Base-by-base conservation (phyloP, 176 grass and related monocot genomes). In the Lolium multiflorum region DNA sequence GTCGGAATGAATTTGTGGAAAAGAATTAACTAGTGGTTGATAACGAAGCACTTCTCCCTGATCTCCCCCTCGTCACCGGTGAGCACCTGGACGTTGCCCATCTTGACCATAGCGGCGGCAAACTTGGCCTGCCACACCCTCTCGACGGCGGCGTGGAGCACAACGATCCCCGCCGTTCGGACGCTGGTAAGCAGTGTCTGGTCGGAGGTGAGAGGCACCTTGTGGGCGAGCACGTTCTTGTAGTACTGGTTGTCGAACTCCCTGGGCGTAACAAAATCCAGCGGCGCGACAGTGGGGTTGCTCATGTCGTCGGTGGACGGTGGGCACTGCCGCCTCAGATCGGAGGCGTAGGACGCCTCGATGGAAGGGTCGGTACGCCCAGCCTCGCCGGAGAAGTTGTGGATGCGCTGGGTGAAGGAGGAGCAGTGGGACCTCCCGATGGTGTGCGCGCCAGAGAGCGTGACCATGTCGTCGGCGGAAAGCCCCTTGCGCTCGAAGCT, bases 361-460 rank as follows among this genome's bases (percentile, higher is more conserved):
- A 93, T 24, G 8, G 39, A 28, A 12, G 92, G 54, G 79, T 93
- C 88, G 18, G 84, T 74, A 11, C 28, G 65, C 5, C 81, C 87
- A 2, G 15, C 18, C 46, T 82, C 25, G 24, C 65, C 82, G 78
- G 9, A 41, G 73, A 78, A 88, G 51, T 88, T 83, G 87, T 88
- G 82, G 24, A 88, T 74, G 0, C 80, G 72, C 13, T 70, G 18
- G 13, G 82, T 85, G 72, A 85, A 85, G 6, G 83, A 91, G 0
- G 81, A 80, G 77, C 94, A 95, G 64, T 93, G 91, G 1, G 94
- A 70, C 0, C 47, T 47, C 0, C 94, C 94, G 49, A 95, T 21
- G n/a, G 77, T 79, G 89, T 95, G 91, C 12, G 81, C 58, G 2
- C 86, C 94, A 2, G 94, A 91, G 70, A 95, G 91, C 5, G 82